Conservation (phyloP, 768 basidiomycete species). For the Exsudoporus frostii region DNA sequence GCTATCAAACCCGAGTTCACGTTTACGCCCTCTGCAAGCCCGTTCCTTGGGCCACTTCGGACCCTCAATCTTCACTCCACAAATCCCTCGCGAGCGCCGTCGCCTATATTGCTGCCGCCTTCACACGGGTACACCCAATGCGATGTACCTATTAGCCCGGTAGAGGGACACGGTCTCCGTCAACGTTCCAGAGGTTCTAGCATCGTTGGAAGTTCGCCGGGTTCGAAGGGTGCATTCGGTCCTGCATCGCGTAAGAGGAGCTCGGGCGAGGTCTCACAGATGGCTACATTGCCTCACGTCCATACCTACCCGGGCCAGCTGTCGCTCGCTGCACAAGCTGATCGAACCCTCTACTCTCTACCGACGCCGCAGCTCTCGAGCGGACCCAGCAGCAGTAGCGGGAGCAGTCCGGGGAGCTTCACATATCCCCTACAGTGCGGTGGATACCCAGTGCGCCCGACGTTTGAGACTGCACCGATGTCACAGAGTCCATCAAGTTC, state of each 20-base stretch:
- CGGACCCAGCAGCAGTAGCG: conserved; percentile 57
- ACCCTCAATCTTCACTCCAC: conserved; percentile 73
- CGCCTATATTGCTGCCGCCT: conserved; percentile 65
- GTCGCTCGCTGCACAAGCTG: conserved; percentile 26
- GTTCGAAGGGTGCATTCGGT: conserved; percentile 25
- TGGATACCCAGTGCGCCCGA: conserved; percentile 18
- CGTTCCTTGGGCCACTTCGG: conserved; percentile 75
- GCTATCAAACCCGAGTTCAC: conserved; percentile 34
- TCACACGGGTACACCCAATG: conserved; percentile 28
- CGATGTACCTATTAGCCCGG: conserved; percentile 32
- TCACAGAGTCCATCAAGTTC: conserved; percentile 51
- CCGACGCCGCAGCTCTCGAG: conserved; percentile 64
- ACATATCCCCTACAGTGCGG: conserved; percentile 36
- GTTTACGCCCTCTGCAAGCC: conserved; percentile 72
- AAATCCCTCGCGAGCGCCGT: conserved; percentile 67
- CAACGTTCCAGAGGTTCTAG: conserved; percentile 30
- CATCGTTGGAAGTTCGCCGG: conserved; percentile 38
- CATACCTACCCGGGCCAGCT: conserved; percentile 34
- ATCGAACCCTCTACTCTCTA: conserved; percentile 31
- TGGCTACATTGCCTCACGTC: conserved; percentile 27
- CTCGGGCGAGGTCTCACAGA: conserved; percentile 31
- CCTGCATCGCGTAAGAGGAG: conserved; percentile 29
- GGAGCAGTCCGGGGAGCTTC: conserved; percentile 58
- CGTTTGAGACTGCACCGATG: conserved; percentile 27
- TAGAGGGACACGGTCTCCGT: conserved; percentile 30